Percentiles rank a stretch among this genome's conserved stretches.
phyloP scores from a whole-genome alignment of 2,329 filamentous ascomycete species.

The Xylaria sp. region DNA sequence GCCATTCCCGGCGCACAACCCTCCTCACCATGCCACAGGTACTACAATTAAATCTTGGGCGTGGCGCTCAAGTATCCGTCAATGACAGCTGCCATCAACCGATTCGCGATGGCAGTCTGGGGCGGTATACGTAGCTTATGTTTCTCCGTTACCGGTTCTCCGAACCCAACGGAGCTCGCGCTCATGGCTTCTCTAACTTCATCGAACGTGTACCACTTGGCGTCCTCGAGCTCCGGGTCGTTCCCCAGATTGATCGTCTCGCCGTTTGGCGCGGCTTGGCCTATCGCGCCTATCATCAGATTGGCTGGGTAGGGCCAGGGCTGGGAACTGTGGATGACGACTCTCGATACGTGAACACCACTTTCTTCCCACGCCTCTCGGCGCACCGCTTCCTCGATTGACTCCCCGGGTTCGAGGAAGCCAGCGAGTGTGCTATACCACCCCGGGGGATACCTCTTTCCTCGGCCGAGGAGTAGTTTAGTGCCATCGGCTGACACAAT shows the following conservation, averaged over 20 bases:
- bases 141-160: constrained; percentile 67
- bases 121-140: constrained; percentile 82
- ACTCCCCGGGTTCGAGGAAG: constrained; percentile 85
- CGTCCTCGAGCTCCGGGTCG: constrained; percentile 89
- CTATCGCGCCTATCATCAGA: constrained; percentile 87
- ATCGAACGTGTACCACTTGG: constrained; percentile 84
- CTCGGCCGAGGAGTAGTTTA: constrained; percentile 81
- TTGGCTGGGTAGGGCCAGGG: constrained; percentile 88
- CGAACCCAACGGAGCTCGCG: constrained; percentile 66
- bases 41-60: constrained; percentile 29
- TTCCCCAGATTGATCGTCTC: constrained; percentile 84
- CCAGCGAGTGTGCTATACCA: constrained; percentile 92
- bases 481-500: constrained; percentile 82
- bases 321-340: constrained; percentile 82
- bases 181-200: constrained; percentile 78
- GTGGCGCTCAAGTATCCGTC: constrained; percentile 23
- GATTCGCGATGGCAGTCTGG: constrained; percentile 88
- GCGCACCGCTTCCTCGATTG: constrained; percentile 81
- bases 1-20: background rate
- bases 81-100: constrained; percentile 76
- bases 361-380: constrained; percentile 88
- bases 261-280: constrained; percentile 77
- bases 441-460: constrained; percentile 79
- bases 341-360: constrained; percentile 75
- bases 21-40: background rate